Evolutionary conservation across 2,329 filamentous ascomycete genomes (phyloP).

Genomic region (Polychaeton citri): DNA sequence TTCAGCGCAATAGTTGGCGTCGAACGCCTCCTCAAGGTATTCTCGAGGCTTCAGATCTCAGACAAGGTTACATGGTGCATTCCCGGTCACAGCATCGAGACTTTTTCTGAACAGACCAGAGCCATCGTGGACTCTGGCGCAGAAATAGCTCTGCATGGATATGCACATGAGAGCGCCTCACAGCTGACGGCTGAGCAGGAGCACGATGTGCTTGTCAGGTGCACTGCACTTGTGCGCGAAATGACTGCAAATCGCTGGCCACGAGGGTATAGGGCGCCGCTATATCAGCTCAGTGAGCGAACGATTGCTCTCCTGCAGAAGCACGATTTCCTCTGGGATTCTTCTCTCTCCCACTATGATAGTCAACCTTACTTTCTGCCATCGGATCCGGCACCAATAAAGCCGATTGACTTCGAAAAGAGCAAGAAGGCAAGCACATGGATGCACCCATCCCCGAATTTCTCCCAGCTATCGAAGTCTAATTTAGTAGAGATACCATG

Average conservation of each 20-base stretch:
- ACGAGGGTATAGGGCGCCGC: conserved; percentile 37
- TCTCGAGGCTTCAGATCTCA: conserved; percentile 37
- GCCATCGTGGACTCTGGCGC: conserved; percentile 39
- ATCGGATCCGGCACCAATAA: conserved; percentile 24
- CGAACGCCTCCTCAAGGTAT: conserved; percentile 40
- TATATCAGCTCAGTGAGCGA: conserved; percentile 39
- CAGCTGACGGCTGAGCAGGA: conserved; percentile 38
- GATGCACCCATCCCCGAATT: conserved; percentile 31
- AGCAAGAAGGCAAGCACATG: conserved; percentile 25
- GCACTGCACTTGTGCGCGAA: conserved; percentile 30
- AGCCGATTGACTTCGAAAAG: conserved; percentile 27
- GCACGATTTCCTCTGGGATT: conserved; percentile 38
- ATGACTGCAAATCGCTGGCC: conserved; percentile 35
- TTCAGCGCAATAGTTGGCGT: conserved; percentile 46
- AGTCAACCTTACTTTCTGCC: conserved; percentile 37
- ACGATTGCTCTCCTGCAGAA: conserved; percentile 37
- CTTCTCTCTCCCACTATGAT: conserved; percentile 38
- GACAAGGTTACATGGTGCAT: conserved; percentile 47
- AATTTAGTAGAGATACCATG: conserved; percentile 34
- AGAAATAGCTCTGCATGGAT: conserved; percentile 40
- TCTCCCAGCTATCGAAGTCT: conserved; percentile 12
- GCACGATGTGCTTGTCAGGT: conserved; percentile 35
- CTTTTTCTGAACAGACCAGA: conserved; percentile 38
- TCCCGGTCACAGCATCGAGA: conserved; percentile 46
- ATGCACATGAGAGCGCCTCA: conserved; percentile 33